Base-by-base conservation (phyloP, 2,329 filamentous ascomycete species). In the Sclerotinia borealis region DNA sequence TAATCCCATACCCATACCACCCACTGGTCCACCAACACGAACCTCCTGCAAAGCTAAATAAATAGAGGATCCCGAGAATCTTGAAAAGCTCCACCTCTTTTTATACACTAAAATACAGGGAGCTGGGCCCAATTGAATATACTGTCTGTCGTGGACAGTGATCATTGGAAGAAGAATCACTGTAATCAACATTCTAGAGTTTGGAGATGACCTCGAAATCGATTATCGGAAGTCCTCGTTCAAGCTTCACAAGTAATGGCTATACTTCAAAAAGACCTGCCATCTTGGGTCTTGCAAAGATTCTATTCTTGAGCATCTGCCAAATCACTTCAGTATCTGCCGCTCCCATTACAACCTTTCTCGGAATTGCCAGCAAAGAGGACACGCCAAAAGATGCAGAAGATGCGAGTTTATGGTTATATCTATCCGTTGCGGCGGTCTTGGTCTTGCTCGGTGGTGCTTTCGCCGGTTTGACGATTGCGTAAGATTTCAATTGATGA, bases 391-490 rank as follows among this genome's bases (percentile, higher is more conserved):
- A 81, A 66, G 80, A 85, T 61, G 76, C 78, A 9, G 79, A 82
- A 29, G 87, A 89, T 66, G 83, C 86, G 9, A 83, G 84, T 58
- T 79, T 96, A 69, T 96, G 91, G 90, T 79, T 93, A 51, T 92
- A 97, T 73, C 83, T 95, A 66, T 81, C 87, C 63, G 82, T 92
- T 36, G 96, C 93, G 22, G 83, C 91, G 65, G 82, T 86, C 29
- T 83, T 99, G 63, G 95, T 98, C 11, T 79, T 98, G 65, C 83
- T 91, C 0, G 95, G 95, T 67, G 95, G 95, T 67, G 92, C 91
- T 45, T 99, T 99, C 78, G 95, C 95, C 11, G 95, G 95, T 39
- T 79, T 99, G 76, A 99, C 95, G 22, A 92, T 95, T 74, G 91
- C 91, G 83, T 89, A 79, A 75, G 86, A 81, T 54, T 49, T 36